Evolutionary conservation across 441 rosid genomes (phyloP).

Genomic region (Adansonia madagascariensis): DNA sequence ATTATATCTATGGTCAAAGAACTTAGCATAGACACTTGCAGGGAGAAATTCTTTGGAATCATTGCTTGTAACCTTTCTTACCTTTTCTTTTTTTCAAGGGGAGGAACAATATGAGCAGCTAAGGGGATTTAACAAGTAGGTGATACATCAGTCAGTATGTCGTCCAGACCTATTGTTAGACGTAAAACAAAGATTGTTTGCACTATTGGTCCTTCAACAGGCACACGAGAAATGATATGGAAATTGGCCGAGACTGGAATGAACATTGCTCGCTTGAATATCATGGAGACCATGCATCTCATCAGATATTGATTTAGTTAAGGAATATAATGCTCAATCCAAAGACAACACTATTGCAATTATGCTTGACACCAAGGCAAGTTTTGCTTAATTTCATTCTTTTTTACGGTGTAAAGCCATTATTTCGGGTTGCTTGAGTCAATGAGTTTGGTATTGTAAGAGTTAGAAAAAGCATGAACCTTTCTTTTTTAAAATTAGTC

Average conservation of each 20-base stretch:
- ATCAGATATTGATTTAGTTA: constrained; percentile 91
- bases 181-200: constrained; percentile 95
- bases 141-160: constrained; percentile 69
- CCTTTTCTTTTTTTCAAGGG: constrained; percentile 41
- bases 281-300: constrained; percentile 97
- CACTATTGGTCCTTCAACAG: constrained; percentile 92
- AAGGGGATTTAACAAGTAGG: constrained; percentile 59
- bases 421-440: not conserved
- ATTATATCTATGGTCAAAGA: not conserved
- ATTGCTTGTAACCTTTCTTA: not conserved
- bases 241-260: constrained; percentile 91
- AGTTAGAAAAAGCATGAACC: not conserved
- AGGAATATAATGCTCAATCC: constrained; percentile 89
- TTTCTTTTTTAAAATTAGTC: not conserved
- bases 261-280: constrained; percentile 95
- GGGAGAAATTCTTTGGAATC: not conserved
- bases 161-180: constrained; percentile 76
- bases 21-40: not conserved
- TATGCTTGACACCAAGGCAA: constrained; percentile 96
- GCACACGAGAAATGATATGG: constrained; percentile 82
- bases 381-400: constrained; percentile 29
- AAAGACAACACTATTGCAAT: constrained; percentile 91
- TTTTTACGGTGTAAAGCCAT: not conserved
- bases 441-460: not conserved
- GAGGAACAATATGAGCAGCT: constrained; percentile 55